A percentile compares a stretch with the other conserved stretches of the same genome.
Evolutionary conservation across 1,284 basidiomycete species (phyloP).

Genomic region (Trichosporon sp.): DNA sequence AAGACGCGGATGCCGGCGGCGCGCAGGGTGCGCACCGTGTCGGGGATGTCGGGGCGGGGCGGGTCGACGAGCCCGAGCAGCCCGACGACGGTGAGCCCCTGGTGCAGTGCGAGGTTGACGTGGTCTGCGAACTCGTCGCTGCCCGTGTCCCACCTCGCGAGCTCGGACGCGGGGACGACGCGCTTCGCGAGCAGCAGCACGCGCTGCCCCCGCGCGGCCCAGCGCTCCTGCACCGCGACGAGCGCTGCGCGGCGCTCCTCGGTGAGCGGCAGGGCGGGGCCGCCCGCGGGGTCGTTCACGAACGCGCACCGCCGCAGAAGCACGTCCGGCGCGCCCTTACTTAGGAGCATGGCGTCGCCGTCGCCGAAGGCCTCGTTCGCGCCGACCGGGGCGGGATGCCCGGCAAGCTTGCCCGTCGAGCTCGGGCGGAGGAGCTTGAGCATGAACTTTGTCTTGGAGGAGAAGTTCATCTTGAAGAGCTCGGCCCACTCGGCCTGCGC

Average conservation of each 20-base stretch:
- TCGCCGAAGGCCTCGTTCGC: conserved; percentile 20
- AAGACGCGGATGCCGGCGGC: conserved; percentile 62
- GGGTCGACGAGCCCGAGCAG: conserved; percentile 64
- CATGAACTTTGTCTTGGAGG: conserved; percentile 66
- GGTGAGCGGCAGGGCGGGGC: conserved; percentile 47
- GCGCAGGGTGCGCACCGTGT: conserved; percentile 55
- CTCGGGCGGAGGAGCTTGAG: conserved; percentile 47
- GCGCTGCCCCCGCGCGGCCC: conserved; percentile 60
- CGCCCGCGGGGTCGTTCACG: conserved; percentile 50
- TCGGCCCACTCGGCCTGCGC: conserved; percentile 45
- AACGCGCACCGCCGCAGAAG: conserved; percentile 55
- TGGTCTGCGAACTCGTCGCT: conserved; percentile 48
- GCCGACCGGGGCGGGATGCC: background rate
- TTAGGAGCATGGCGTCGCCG: conserved; percentile 49
- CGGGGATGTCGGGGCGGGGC: conserved; percentile 58
- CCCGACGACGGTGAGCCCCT: conserved; percentile 59
- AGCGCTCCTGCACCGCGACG: conserved; percentile 52
- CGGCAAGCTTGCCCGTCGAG: background rate
- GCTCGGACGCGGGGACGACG: conserved; percentile 25
- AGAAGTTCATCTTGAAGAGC: conserved; percentile 55
- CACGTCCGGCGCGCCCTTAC: conserved; percentile 61
- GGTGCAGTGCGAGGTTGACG: conserved; percentile 37
- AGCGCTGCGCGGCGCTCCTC: conserved; percentile 38
- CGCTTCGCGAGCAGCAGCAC: conserved; percentile 56
- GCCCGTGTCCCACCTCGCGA: conserved; percentile 1